Base-by-base conservation (phyloP, 768 basidiomycete genomes). In the Russula virescens region DNA sequence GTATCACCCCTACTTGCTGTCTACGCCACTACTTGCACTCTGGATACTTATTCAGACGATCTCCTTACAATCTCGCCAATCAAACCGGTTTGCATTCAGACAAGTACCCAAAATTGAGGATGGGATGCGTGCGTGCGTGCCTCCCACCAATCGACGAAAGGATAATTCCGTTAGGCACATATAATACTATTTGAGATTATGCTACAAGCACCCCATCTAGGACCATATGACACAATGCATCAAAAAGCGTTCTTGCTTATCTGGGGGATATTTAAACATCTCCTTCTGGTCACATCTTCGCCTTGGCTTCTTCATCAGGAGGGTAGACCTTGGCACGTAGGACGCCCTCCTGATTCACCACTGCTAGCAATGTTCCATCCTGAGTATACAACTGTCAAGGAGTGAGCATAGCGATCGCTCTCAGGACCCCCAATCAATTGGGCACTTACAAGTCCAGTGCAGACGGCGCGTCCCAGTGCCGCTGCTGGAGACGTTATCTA, bases 1-100 rank as follows among this genome's bases (percentile, higher is more conserved):
- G 66, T 67, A 63, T 65, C 57, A 42, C 38, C 66, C 65, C 54
- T 63, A 68, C 58, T 65, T 63, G 70, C 66, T 66, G 57, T 66
- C 67, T 71, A 45, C 59, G 58, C 55, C 21, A 55, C 64, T 61
- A 55, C 56, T 55, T 56, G 56, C 66, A 63, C 60, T 48, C 61
- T 40, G 48, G 35, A 80, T 80, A 34, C 82, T 86, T 58, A 83
- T 86, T 51, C 78, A 75, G 69, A 91, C 83, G 88, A 89, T 64
- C 28, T 56, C 8, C 18, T 54, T 21, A 31, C 63, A 35, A n/a
- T 35, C 21, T 31, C 51, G 21, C 10, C 45, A 31, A n/a, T 19
- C 19, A 18, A 55, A 47, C 16, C 34, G 49, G 42, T 7, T 43
- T n/a, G 23, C 18, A 38, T 49, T 43, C 42, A 19, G 38, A 55